Conservation (phyloP, 2,329 filamentous ascomycete species). For the Bipolaris bicolor region DNA sequence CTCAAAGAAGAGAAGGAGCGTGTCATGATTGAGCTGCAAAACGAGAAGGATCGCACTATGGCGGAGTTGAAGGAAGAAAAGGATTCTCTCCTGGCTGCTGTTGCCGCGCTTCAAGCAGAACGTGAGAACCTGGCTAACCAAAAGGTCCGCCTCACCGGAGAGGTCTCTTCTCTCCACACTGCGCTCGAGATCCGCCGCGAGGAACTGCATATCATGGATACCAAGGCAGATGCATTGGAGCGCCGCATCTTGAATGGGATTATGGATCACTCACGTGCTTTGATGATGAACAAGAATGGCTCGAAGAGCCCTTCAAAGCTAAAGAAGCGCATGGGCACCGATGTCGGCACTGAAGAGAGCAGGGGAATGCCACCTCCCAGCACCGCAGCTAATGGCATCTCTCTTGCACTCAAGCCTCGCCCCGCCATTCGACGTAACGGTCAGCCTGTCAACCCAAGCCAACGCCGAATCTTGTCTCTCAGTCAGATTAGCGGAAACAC, state of each 20-base stretch:
- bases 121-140: conserved; percentile 78
- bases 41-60: conserved; percentile 45
- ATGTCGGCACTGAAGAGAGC: conserved; percentile 44
- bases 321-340: conserved; percentile 44
- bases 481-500: conserved; percentile 86
- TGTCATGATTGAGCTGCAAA: conserved; percentile 42
- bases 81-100: conserved; percentile 56
- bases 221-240: conserved; percentile 85
- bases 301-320: conserved; percentile 45
- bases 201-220: conserved; percentile 89
- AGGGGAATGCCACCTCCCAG: conserved; percentile 44
- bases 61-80: conserved; percentile 51
- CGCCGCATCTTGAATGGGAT: conserved; percentile 92
- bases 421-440: conserved; percentile 51
- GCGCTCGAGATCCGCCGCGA: conserved; percentile 87
- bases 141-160: conserved; percentile 79
- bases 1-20: conserved; percentile 52
- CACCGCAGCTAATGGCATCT: conserved; percentile 44
- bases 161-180: conserved; percentile 89
- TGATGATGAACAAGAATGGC: conserved; percentile 75
- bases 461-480: conserved; percentile 83
- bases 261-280: conserved; percentile 90
- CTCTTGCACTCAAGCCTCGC: conserved; percentile 59
- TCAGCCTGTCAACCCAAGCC: conserved; percentile 47
- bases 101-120: conserved; percentile 67